Conservation (phyloP, 2,329 filamentous ascomycete species). For the Capronia epimyces region DNA sequence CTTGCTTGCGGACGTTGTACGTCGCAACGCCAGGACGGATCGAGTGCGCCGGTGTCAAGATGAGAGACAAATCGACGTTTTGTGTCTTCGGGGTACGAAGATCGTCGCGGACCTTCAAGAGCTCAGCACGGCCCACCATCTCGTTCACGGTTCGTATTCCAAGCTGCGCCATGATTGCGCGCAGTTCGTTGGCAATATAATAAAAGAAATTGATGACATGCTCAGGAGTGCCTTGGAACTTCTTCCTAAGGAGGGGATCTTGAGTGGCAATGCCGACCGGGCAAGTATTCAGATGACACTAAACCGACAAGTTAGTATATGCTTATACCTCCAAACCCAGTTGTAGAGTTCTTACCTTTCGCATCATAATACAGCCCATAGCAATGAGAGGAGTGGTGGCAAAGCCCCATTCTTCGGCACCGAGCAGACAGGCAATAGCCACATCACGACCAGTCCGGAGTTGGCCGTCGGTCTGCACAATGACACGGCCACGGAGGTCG, state of each 20-base stretch:
- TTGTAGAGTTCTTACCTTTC: conserved; percentile 46
- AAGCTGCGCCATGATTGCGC: conserved; percentile 93
- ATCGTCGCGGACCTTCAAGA: conserved; percentile 80
- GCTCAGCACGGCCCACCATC: conserved; percentile 91
- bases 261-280: conserved; percentile 94
- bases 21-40: conserved; percentile 90
- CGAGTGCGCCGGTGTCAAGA: conserved; percentile 91
- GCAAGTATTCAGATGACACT: conserved; percentile 59
- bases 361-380: conserved; percentile 95
- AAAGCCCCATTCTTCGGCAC: conserved; percentile 97
- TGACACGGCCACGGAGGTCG: conserved; percentile 88
- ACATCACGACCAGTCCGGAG: conserved; percentile 88
- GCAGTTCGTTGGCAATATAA: conserved; percentile 91
- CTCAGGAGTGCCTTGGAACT: conserved; percentile 88
- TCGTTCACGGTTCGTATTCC: conserved; percentile 95
- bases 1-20: conserved; percentile 96
- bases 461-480: conserved; percentile 95
- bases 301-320: conserved; percentile 5
- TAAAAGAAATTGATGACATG: conserved; percentile 99
- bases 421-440: conserved; percentile 87
- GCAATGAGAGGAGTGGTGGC: conserved; percentile 91
- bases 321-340: neutral
- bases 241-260: conserved; percentile 87
- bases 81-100: conserved; percentile 81
- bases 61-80: conserved; percentile 88